Evolutionary conservation across 129 eudicot genomes (phyloP).

Genomic region (Lonicera japonica): DNA sequence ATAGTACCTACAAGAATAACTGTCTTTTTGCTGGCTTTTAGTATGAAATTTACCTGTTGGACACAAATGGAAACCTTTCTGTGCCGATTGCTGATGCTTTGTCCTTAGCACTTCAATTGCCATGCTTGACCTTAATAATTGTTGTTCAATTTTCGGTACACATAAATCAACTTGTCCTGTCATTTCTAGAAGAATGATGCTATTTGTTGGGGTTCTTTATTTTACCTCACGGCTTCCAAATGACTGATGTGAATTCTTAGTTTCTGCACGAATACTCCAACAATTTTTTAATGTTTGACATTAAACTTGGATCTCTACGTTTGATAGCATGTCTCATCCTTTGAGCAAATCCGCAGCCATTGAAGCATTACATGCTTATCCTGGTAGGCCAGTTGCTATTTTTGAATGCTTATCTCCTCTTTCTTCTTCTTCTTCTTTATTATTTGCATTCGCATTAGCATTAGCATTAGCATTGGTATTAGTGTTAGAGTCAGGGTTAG

Average conservation of each 20-base stretch:
- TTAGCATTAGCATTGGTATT: neutral
- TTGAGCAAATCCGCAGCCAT: conserved; percentile 79
- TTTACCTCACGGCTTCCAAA: neutral
- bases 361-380: conserved; percentile 87
- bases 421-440: neutral
- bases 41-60: neutral
- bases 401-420: neutral
- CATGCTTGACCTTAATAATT: too few relatives aligned
- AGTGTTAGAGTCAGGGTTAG: neutral
- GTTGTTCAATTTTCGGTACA: too few relatives aligned
- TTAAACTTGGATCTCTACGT: conserved; percentile 15
- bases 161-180: too few relatives aligned
- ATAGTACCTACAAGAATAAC: neutral
- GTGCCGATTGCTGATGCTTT: too few relatives aligned
- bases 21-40: neutral
- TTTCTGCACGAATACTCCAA: neutral
- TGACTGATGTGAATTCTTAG: neutral
- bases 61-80: too few relatives aligned
- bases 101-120: too few relatives aligned
- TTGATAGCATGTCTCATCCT: conserved; percentile 55
- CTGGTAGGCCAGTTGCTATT: conserved; percentile 42
- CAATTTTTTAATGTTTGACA: neutral
- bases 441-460: too few relatives aligned
- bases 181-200: too few relatives aligned
- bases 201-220: too few relatives aligned